phyloP scores from a whole-genome alignment of 2,329 filamentous ascomycete species.

The Thermomyces lanuginosus region DNA sequence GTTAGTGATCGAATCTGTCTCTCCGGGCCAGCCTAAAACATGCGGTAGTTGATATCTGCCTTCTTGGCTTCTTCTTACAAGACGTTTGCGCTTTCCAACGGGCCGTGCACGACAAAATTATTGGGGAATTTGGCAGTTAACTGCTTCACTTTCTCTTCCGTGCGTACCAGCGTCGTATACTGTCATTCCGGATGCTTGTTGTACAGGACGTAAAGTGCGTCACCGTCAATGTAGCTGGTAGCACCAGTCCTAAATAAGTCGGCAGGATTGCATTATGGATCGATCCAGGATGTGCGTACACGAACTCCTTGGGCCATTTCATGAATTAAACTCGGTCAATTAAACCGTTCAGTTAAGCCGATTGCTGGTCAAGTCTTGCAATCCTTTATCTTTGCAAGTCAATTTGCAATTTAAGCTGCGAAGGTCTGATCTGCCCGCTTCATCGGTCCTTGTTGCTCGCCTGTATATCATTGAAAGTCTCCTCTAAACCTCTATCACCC shows the following conservation, averaged over 20 bases:
- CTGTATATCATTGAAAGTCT: no score
- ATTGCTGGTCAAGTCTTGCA: no score
- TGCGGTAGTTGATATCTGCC: conserved; percentile 33
- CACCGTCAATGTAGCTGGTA: conserved; percentile 38
- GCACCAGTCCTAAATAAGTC: conserved; percentile 28
- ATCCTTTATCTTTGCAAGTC: no score
- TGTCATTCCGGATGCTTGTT: conserved; percentile 28
- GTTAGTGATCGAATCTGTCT: not conserved
- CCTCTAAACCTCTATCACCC: no score
- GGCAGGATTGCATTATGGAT: no score
- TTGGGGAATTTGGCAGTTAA: conserved; percentile 34
- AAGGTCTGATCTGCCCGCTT: no score
- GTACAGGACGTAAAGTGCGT: conserved; percentile 29
- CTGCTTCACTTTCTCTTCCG: conserved; percentile 27
- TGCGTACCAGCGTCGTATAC: conserved; percentile 32
- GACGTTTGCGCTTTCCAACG: conserved; percentile 29
- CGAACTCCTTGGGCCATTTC: no score
- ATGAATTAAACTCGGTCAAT: no score
- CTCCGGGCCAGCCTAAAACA: conserved; percentile 6
- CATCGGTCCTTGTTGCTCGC: no score
- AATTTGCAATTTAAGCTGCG: no score
- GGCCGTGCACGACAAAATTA: conserved; percentile 34
- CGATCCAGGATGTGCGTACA: no score
- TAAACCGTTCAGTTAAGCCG: no score
- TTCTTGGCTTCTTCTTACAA: conserved; percentile 37